Conservation (phyloP, 148 eudicot genomes). For the Heliamphora exappendiculata region DNA sequence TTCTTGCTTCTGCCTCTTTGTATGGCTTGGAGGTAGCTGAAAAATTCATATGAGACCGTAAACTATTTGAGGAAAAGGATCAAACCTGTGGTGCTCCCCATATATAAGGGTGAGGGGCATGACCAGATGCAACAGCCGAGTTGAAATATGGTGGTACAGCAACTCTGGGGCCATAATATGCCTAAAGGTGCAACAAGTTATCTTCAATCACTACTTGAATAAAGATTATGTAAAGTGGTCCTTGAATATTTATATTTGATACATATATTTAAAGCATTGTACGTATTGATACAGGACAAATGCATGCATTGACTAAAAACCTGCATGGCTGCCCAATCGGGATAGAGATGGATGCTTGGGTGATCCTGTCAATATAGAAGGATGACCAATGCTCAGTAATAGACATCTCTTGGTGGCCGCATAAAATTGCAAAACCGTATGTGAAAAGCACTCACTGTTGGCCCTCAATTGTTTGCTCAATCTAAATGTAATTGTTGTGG, state of each 20-base stretch:
- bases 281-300: neutral
- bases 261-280: neutral
- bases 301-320: slow-evolving; percentile 26
- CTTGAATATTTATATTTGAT: neutral
- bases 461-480: neutral
- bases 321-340: slow-evolving; percentile 99
- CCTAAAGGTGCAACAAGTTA: slow-evolving; percentile 33
- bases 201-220: neutral
- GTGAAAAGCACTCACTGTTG: neutral
- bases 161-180: slow-evolving; percentile 86
- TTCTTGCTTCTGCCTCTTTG: neutral
- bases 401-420: neutral
- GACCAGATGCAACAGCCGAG: slow-evolving; percentile 72
- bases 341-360: slow-evolving; percentile 57
- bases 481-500: neutral
- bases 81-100: slow-evolving; percentile 85
- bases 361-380: slow-evolving; percentile 58
- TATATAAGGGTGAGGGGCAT: slow-evolving; percentile 72
- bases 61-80: neutral
- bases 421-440: neutral
- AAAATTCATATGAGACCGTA: neutral
- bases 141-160: slow-evolving; percentile 75
- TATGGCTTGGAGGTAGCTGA: neutral
- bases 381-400: slow-evolving; percentile 2
- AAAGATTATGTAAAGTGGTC: neutral